These are phyloP conservation scores for Rubroshorea leprosula DNA, from an alignment of 345 rosid genomes.

Conservation along the genomic window DNA sequence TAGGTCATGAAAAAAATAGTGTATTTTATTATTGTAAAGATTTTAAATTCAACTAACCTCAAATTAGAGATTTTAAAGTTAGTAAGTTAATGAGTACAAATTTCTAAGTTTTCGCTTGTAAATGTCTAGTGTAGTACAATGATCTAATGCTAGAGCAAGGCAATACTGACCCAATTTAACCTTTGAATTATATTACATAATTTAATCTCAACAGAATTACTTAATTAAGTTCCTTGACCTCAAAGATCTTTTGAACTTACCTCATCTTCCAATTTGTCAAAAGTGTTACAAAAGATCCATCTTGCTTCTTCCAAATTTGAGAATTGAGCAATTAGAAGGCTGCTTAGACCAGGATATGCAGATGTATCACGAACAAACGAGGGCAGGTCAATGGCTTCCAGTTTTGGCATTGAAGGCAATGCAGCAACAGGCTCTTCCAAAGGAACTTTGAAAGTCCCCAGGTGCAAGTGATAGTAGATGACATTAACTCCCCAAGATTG, in stretches of 20 bases:
- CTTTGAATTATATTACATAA: too few species aligned
- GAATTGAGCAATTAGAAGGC: conserved; percentile 21
- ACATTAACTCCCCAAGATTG: conserved; percentile 36
- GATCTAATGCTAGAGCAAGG: too few species aligned
- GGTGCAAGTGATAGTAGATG: conserved; percentile 29
- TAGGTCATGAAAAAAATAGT: too few species aligned
- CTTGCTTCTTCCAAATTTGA: conserved; percentile 26
- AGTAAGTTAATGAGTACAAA: too few species aligned
- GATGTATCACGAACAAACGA: conserved; percentile 25
- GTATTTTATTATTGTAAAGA: too few species aligned
- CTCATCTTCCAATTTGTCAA: conserved; percentile 36
- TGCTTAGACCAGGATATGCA: conserved; percentile 16
- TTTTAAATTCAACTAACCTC: too few species aligned
- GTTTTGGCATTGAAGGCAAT: conserved; percentile 31
- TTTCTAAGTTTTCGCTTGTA: too few species aligned
- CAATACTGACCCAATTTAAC: too few species aligned
- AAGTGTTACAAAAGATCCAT: conserved; percentile 37
- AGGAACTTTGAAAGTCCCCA: conserved; percentile 23
- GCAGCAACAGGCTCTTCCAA: conserved; percentile 19
- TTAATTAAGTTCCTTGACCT: too few species aligned
- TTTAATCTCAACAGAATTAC: too few species aligned
- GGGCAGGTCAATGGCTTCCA: conserved; percentile 35
- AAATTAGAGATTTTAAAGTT: too few species aligned
- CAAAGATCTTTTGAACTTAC: conserved; percentile 19
- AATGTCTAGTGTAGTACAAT: too few species aligned